Base-by-base conservation (phyloP, 192 early-diverging fungal species). In the Entrophospora sp. region DNA sequence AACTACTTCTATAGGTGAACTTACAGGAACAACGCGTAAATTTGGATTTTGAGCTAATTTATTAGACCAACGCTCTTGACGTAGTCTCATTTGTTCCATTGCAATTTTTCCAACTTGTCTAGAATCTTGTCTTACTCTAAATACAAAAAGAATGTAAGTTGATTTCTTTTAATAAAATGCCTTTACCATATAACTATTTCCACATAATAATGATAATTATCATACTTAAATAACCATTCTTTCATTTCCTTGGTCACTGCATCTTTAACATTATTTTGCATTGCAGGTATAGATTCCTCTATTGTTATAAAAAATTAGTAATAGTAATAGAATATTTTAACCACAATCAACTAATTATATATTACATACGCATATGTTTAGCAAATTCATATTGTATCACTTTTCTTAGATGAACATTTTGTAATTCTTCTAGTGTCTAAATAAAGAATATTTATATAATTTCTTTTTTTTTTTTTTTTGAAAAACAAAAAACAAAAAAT, bases 211-310 rank as follows among this genome's bases (percentile, higher is more conserved):
- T 22, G 48, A 46, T 32, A 1, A 38, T 14, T 13, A 51, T 27
- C 74, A 24, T 67, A 93, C 90, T 79, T 88, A 60, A 83, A 88
- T 40, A 96, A 79, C 95, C 96, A 99, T 66, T 90, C 88, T 56
- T 90, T 92, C 75, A 96, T 78, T 69, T 97, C 95, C 24, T 80
- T 76, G 30, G 89, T 77, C 5, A 97, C 94, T 0, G 87, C 87
- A 40, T 86, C 84, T 55, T 91, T 88, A 46, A 99, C 88, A 49
- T 84, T 86, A 14, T 90, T 83, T 70, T 95, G 90, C 77, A 94
- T 85, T n/a, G 83, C 80, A n/a, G 93, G 92, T 55, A 99, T 80
- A 66, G 87, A 91, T 44, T 84, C 80, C 72, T 87, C 93, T 93
- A 59, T 46, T 35, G 1, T 35, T 37, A 59, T 37, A 31, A 53